phyloP scores from a whole-genome alignment of 2,329 filamentous ascomycete species.

The Fusarium succisae region DNA sequence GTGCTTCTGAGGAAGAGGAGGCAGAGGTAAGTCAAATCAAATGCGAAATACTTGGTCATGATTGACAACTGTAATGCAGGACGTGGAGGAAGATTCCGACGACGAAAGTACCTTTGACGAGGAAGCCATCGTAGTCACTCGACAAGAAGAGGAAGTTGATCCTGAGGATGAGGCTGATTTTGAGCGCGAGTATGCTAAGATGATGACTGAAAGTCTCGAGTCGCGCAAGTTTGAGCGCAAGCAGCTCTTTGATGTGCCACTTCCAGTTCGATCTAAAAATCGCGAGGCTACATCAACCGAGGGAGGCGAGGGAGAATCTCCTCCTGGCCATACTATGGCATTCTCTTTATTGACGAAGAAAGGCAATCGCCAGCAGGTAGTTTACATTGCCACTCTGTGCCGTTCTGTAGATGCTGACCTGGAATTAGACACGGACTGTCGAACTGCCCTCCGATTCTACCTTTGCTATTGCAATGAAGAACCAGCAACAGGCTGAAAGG shows the following conservation, averaged over 20 bases:
- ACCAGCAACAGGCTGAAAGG: conserved; percentile 90
- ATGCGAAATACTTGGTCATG: not conserved
- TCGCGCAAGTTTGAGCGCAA: conserved; percentile 97
- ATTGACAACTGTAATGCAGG: conserved; percentile 47
- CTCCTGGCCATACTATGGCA: conserved; percentile 76
- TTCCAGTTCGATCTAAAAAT: conserved; percentile 82
- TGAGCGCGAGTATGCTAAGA: conserved; percentile 95
- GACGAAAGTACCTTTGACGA: conserved; percentile 77
- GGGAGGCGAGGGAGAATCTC: conserved; percentile 38
- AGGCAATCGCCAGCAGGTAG: conserved; percentile 91
- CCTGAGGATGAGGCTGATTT: conserved; percentile 97
- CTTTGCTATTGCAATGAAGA: conserved; percentile 96
- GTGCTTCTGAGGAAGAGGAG: conserved; percentile 68
- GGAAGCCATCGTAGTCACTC: conserved; percentile 90
- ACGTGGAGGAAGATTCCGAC: conserved; percentile 59
- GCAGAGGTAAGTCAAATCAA: conserved; percentile 56
- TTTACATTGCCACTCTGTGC: not conserved
- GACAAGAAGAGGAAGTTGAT: conserved; percentile 88
- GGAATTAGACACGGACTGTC: conserved; percentile 81
- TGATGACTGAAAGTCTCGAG: conserved; percentile 97
- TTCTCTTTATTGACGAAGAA: conserved; percentile 96
- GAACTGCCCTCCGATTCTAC: conserved; percentile 90
- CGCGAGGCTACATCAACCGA: conserved; percentile 61
- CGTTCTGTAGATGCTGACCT: conserved; percentile 12
- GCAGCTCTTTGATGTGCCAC: conserved; percentile 91